phyloP scores from a whole-genome alignment of 148 eudicot genomes.

The Diospyros lotus region DNA sequence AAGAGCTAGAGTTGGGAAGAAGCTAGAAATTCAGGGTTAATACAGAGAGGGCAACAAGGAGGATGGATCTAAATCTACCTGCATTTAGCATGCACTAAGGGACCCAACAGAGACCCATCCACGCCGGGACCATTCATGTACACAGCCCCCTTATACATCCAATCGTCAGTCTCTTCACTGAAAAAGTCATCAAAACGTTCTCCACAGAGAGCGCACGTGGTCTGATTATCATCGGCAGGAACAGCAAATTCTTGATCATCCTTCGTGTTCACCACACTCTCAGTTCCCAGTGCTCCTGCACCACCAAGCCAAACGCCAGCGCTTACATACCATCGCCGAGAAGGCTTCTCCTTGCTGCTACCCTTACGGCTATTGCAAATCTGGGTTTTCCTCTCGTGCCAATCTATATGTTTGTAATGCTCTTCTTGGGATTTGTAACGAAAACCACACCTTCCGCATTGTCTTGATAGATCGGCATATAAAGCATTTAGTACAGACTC shows the following conservation, averaged over 20 bases:
- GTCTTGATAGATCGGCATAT: conserved; percentile 84
- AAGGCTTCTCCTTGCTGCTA: conserved; percentile 83
- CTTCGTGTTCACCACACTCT: conserved; percentile 56
- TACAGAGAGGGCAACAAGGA: neutral
- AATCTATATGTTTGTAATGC: conserved; percentile 97
- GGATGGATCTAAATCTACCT: conserved; percentile 16
- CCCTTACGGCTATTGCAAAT: conserved; percentile 71
- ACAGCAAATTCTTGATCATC: conserved; percentile 81
- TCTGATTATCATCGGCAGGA: conserved; percentile 92
- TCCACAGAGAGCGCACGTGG: conserved; percentile 76
- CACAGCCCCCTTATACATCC: conserved; percentile 97
- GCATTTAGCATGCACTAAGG: conserved; percentile 95
- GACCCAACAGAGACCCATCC: conserved; percentile 81
- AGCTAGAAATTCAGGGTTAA: neutral
- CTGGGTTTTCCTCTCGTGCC: conserved; percentile 92
- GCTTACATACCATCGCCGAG: conserved; percentile 93
- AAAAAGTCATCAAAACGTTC: conserved; percentile 88
- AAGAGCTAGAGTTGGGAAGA: too few species aligned
- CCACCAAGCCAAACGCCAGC: conserved; percentile 85
- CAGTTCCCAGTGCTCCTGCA: conserved; percentile 79
- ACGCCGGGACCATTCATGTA: conserved; percentile 77
- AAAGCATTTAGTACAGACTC: conserved; percentile 64
- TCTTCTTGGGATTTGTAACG: conserved; percentile 87
- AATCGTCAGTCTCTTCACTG: conserved; percentile 87
- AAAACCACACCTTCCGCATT: conserved; percentile 87